phyloP scores from a whole-genome alignment of 75 land plant species.

The Adiantum capillusveneris region DNA sequence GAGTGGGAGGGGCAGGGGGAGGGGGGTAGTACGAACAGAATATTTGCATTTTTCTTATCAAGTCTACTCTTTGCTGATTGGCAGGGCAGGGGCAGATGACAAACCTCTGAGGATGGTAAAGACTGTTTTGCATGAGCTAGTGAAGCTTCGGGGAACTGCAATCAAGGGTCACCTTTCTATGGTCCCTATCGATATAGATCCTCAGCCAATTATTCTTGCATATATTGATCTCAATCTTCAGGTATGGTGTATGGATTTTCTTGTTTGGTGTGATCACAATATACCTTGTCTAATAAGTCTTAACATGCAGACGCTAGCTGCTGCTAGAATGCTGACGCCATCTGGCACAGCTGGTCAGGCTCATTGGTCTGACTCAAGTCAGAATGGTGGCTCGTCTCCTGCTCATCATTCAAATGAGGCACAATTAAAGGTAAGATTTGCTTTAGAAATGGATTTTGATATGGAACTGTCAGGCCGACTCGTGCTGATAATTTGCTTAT shows the following conservation, averaged over 20 bases:
- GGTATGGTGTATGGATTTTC: slow-evolving; percentile 26
- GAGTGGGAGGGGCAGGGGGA: neutral
- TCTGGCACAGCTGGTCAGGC: slow-evolving; percentile 60
- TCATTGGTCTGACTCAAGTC: slow-evolving; percentile 71
- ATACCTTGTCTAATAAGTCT: too few species aligned
- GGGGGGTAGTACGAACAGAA: too few species aligned
- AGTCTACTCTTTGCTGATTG: neutral
- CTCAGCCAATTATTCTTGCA: slow-evolving; percentile 98
- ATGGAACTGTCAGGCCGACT: neutral
- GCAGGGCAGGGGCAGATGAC: slow-evolving; percentile 99
- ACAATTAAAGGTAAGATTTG: slow-evolving; percentile 69
- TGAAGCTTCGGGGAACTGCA: slow-evolving; percentile 93
- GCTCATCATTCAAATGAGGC: slow-evolving; percentile 80
- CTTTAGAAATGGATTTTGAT: neutral
- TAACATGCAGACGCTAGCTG: slow-evolving; percentile 66
- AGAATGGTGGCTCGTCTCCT: slow-evolving; percentile 53
- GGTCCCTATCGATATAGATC: slow-evolving; percentile 97
- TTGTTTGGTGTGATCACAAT: neutral
- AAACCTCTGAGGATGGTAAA: slow-evolving; percentile 98
- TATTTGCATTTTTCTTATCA: too few species aligned
- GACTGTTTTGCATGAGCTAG: slow-evolving; percentile 97
- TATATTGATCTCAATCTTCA: slow-evolving; percentile 98
- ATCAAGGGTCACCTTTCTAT: slow-evolving; percentile 97
- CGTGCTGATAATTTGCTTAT: neutral
- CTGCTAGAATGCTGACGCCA: slow-evolving; percentile 84